Percentiles rank a stretch among this genome's conserved stretches.
These are phyloP conservation scores for Hyphopichia homilentoma DNA, from an alignment of 805 yeast species.

Conservation along the genomic window DNA sequence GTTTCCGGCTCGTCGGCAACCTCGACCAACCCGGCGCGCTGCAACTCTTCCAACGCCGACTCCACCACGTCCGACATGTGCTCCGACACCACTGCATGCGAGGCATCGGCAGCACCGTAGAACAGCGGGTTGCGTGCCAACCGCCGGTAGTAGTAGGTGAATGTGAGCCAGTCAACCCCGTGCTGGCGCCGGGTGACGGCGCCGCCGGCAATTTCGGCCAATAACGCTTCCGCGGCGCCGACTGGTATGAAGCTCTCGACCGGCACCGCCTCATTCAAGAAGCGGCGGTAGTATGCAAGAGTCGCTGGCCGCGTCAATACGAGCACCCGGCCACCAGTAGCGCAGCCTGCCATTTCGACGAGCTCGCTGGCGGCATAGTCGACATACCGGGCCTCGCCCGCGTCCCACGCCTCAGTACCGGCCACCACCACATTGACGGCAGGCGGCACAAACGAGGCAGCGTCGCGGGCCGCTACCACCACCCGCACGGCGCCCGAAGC, in stretches of 20 bases:
- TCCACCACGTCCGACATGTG: constrained; percentile 84
- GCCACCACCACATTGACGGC: constrained; percentile 57
- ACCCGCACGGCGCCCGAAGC: constrained; percentile 48
- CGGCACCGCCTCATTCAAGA: constrained; percentile 73
- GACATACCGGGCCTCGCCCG: constrained; percentile 63
- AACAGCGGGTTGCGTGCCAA: constrained; percentile 80
- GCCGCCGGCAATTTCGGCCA: constrained; percentile 69
- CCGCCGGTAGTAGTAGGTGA: constrained; percentile 77
- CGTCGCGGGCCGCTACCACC: constrained; percentile 60
- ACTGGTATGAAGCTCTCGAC: constrained; percentile 71
- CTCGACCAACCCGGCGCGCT: constrained; percentile 59
- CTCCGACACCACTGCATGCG: constrained; percentile 71
- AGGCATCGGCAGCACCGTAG: constrained; percentile 69
- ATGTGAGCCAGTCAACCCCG: constrained; percentile 88
- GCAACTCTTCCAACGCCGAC: constrained; percentile 57
- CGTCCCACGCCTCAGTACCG: constrained; percentile 72
- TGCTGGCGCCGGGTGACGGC: constrained; percentile 70
- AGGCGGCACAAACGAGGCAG: constrained; percentile 46
- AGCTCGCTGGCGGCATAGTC: constrained; percentile 66
- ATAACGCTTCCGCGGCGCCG: constrained; percentile 60
- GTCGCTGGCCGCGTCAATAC: constrained; percentile 56
- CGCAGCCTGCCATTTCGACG: constrained; percentile 67
- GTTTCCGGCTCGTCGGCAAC: constrained; percentile 40
- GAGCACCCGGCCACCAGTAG: constrained; percentile 41
- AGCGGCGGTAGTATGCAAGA: constrained; percentile 63